These are phyloP conservation scores for Monilinia vaccinii-corymbosi DNA, from an alignment of 2,329 filamentous ascomycete genomes.

Conservation along the genomic window DNA sequence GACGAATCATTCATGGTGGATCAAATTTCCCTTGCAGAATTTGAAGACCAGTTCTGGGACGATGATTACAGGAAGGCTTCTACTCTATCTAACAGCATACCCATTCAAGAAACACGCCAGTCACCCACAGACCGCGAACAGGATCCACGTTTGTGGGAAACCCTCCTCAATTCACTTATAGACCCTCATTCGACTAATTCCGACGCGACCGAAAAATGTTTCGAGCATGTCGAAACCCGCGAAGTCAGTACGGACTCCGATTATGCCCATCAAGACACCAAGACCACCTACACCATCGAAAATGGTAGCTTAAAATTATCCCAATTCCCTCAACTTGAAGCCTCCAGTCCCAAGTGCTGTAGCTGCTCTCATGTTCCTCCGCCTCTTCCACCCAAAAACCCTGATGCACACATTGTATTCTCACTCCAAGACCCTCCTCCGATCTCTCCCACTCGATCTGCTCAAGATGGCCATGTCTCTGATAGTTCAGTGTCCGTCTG, in stretches of 20 bases:
- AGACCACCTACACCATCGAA: not conserved
- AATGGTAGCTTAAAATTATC: not conserved
- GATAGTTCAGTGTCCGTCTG: not conserved
- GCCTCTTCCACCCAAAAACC: not conserved
- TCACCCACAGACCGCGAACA: not conserved
- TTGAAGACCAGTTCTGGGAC: not conserved
- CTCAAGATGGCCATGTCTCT: not conserved
- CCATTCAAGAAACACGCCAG: not conserved
- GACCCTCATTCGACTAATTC: not conserved
- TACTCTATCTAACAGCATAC: not conserved
- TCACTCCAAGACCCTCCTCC: not conserved
- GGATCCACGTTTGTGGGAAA: not conserved
- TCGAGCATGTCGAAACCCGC: not conserved
- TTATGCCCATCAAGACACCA: not conserved
- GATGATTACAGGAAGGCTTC: not conserved
- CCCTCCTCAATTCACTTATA: not conserved
- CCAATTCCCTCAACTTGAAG: not conserved
- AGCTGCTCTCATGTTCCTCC: not conserved
- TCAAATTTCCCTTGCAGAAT: not conserved
- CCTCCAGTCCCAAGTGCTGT: not conserved
- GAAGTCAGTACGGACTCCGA: not conserved
- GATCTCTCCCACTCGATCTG: not conserved
- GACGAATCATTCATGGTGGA: slow-evolving; percentile 5
- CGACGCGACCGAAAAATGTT: not conserved
- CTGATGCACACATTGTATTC: not conserved